Evolutionary conservation across 1,284 basidiomycete species (phyloP), one percentile per base, ranked within the genome.

Genomic region (Cryptococcus jaspeensis): DNA sequence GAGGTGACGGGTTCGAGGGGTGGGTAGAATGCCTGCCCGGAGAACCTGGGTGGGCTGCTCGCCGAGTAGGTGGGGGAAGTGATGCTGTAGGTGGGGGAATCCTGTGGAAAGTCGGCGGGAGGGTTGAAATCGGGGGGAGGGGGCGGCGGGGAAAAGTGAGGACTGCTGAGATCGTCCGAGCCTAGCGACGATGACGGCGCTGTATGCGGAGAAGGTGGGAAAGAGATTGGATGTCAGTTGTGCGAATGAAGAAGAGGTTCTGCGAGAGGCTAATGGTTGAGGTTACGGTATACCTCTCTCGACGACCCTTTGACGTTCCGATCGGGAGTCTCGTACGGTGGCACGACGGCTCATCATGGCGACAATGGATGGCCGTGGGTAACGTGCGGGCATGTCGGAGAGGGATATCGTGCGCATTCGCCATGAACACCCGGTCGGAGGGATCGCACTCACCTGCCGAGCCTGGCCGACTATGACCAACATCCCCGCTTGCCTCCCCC

Each of bases 51-150:
- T 6, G 55, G 56, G 16, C 56, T 48, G 8, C 62, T 46, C 3
- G 52, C 46, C 3, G 56, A 38, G 13, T 59, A 55, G 7, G 52
- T 52, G 22, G 57, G 57, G 3, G 60, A 53, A 13, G 52, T 25
- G 45, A 69, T 60, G 38, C 62, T 63, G 9, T 63, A 54, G 25
- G 60, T 32, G 2, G 61, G 65, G 9, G 51, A 54, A 18, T 58
- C 55, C 11, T 47, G 43, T 1, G 66, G 61, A 32, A 61, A 63
- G 36, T 71, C 69, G 12, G 66, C 64, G 1, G 65, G 67, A 1
- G 72, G 72, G 50, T 75, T 75, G 60, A 72, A 74, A 52, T 67
- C 57, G 20, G 64, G 63, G 5, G 72, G 71, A 5, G 70, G 73
- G 4, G 56, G 46, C 0, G 73, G 71, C 3, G 70, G 69, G 11